phyloP scores from a whole-genome alignment of 2,329 filamentous ascomycete species.

The Delphinella strobiligena region DNA sequence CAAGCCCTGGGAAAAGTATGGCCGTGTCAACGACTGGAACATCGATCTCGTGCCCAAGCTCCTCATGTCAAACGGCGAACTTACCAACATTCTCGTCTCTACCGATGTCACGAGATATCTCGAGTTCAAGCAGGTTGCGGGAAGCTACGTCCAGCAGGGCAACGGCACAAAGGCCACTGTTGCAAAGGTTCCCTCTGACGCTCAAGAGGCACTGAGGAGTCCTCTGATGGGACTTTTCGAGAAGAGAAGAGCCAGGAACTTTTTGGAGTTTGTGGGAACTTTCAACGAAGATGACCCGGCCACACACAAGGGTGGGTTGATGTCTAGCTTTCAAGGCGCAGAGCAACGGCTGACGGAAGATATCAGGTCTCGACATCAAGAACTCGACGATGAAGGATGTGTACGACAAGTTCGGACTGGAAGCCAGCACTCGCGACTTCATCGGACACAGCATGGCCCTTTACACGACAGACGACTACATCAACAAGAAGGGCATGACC shows the following conservation, averaged over 20 bases:
- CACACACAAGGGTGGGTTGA: constrained; percentile 68
- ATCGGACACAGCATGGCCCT: constrained; percentile 98
- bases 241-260: constrained; percentile 93
- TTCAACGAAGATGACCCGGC: constrained; percentile 72
- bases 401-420: constrained; percentile 94
- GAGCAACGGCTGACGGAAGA: constrained; percentile 9
- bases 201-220: constrained; percentile 77
- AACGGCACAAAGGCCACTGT: constrained; percentile 73
- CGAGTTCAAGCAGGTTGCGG: constrained; percentile 58
- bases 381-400: constrained; percentile 92
- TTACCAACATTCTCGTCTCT: constrained; percentile 96
- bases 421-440: constrained; percentile 82
- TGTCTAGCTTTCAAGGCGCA: not conserved
- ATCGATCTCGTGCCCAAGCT: constrained; percentile 98
- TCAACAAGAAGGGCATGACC: constrained; percentile 58
- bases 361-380: constrained; percentile 60
- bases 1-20: constrained; percentile 97
- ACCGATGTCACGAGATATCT: constrained; percentile 56
- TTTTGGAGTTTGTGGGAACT: constrained; percentile 86
- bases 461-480: constrained; percentile 81
- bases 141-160: constrained; percentile 92
- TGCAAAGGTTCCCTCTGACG: constrained; percentile 92
- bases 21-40: constrained; percentile 96
- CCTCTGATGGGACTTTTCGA: constrained; percentile 96
- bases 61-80: constrained; percentile 94